phyloP scores from a whole-genome alignment of 1,139 yeast genomes.

The Magnusiomyces tetraspermus region DNA sequence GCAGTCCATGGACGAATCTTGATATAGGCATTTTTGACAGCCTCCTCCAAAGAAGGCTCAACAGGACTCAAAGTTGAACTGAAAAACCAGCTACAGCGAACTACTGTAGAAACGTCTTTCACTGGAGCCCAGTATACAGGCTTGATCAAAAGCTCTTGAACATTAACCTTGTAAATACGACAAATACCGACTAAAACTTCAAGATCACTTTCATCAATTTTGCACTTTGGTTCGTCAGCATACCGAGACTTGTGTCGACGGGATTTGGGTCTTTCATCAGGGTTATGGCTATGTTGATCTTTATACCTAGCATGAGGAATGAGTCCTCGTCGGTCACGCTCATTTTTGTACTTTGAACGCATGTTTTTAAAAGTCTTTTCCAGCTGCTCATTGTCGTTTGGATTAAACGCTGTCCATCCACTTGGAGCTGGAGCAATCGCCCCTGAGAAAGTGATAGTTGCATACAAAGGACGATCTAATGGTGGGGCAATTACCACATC shows the following conservation, averaged over 20 bases:
- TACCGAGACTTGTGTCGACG: background rate
- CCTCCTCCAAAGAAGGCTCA: constrained; percentile 29
- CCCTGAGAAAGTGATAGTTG: constrained; percentile 21
- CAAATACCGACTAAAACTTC: constrained; percentile 32
- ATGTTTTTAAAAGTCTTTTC: constrained; percentile 15
- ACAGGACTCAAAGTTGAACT: constrained; percentile 30
- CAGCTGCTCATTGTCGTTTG: constrained; percentile 28
- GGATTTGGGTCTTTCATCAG: no score
- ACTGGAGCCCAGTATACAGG: constrained; percentile 35
- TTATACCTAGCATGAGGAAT: background rate
- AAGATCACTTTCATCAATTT: constrained; percentile 7
- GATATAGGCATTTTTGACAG: constrained; percentile 23
- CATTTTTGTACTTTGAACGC: constrained; percentile 4
- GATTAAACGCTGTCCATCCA: constrained; percentile 34
- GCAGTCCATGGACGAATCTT: constrained; percentile 30
- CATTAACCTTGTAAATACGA: constrained; percentile 29
- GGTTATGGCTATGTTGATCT: background rate
- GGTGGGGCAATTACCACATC: no score
- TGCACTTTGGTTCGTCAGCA: background rate
- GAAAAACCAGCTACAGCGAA: constrained; percentile 33
- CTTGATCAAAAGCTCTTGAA: constrained; percentile 19
- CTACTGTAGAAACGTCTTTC: constrained; percentile 26
- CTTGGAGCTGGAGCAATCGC: constrained; percentile 23
- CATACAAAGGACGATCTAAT: constrained; percentile 16
- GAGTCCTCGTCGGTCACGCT: constrained; percentile 1